Evolutionary conservation across 2,329 filamentous ascomycete species (phyloP).

Genomic region (Purpureocillium takamizusanense): DNA sequence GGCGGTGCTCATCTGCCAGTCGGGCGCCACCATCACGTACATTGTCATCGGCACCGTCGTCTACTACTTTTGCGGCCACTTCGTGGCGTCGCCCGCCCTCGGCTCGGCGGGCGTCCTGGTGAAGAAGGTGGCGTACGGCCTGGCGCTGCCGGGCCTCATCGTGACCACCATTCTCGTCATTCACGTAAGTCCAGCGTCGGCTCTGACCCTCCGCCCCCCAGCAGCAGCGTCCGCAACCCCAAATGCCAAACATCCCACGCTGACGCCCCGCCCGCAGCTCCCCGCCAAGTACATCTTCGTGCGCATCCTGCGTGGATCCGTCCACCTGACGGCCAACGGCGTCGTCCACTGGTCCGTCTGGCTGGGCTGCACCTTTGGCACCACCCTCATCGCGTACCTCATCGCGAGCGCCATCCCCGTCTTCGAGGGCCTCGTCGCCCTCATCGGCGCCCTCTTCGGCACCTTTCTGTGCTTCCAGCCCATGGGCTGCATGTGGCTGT

Average conservation of each 20-base stretch:
- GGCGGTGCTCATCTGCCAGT: slow-evolving; percentile 16
- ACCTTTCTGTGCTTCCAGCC: slow-evolving; percentile 19
- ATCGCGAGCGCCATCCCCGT: slow-evolving; percentile 11
- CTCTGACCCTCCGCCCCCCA: no score
- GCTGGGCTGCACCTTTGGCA: slow-evolving; percentile 13
- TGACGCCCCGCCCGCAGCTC: no score
- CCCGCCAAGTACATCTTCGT: slow-evolving; percentile 20
- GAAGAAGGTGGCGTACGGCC: slow-evolving; percentile 35
- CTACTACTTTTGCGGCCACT: slow-evolving; percentile 36
- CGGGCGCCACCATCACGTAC: slow-evolving; percentile 21
- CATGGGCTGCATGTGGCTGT: slow-evolving; percentile 18
- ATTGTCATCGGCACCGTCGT: slow-evolving; percentile 25
- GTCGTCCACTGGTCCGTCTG: slow-evolving; percentile 19
- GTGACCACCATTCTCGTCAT: slow-evolving; percentile 16
- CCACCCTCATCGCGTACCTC: slow-evolving; percentile 12
- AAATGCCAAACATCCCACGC: no score
- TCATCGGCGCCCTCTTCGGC: slow-evolving; percentile 18
- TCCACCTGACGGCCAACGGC: slow-evolving; percentile 17
- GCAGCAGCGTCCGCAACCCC: no score
- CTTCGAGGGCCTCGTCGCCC: slow-evolving; percentile 25
- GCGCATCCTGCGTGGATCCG: slow-evolving; percentile 16
- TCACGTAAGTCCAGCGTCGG: slow-evolving; percentile 13
- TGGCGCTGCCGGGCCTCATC: slow-evolving; percentile 21
- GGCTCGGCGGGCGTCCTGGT: slow-evolving; percentile 31
- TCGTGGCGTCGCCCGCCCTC: slow-evolving; percentile 35